phyloP scores from a whole-genome alignment of 306 rosid species.

The Hippophae rhamnoides region DNA sequence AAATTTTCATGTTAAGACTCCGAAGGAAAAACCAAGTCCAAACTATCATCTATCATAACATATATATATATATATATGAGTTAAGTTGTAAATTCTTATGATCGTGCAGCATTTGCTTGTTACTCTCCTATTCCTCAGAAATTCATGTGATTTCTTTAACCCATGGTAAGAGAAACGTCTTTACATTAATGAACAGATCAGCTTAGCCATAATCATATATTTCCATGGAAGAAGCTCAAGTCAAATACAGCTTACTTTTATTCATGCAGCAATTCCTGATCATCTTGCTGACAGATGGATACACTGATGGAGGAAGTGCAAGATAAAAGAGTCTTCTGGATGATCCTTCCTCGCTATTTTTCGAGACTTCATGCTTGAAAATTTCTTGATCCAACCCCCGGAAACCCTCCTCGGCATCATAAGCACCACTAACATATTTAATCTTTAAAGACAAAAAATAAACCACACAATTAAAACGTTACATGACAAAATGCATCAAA shows the following conservation, averaged over 20 bases:
- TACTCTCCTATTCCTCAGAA: neutral
- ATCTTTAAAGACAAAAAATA: slow-evolving; percentile 38
- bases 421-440: slow-evolving; percentile 80
- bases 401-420: slow-evolving; percentile 73
- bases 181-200: neutral
- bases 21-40: too few relatives aligned
- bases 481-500: slow-evolving; percentile 1
- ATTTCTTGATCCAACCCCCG: slow-evolving; percentile 72
- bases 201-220: slow-evolving; percentile 2
- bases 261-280: slow-evolving; percentile 69
- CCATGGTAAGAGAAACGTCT: neutral
- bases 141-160: neutral
- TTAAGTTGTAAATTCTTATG: too few relatives aligned
- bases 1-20: too few relatives aligned
- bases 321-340: slow-evolving; percentile 89
- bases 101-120: neutral
- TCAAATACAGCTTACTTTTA: slow-evolving; percentile 50
- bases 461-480: slow-evolving; percentile 11
- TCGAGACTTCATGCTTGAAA: slow-evolving; percentile 49
- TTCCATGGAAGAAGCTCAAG: slow-evolving; percentile 13
- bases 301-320: slow-evolving; percentile 98
- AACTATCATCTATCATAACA: too few relatives aligned
- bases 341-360: slow-evolving; percentile 46
- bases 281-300: slow-evolving; percentile 94
- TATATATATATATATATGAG: too few relatives aligned